phyloP scores from a whole-genome alignment of 2,329 filamentous ascomycete genomes.

The Fonsecaea pugnacius region DNA sequence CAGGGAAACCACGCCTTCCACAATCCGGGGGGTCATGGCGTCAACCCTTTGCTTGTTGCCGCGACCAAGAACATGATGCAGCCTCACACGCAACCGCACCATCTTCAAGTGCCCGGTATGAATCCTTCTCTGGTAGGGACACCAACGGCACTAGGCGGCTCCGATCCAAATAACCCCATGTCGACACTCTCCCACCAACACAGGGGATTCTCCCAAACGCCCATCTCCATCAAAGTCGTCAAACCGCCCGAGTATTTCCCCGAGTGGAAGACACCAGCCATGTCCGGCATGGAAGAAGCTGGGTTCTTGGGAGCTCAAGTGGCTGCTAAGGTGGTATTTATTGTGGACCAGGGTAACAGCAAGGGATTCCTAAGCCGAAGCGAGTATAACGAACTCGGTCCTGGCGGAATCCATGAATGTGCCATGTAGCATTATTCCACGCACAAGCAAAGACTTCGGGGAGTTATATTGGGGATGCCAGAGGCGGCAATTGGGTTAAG shows the following conservation, averaged over 20 bases:
- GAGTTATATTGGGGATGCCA: background rate
- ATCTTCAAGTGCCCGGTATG: conserved; percentile 47
- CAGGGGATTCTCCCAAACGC: conserved; percentile 72
- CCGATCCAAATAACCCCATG: background rate
- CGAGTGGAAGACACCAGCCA: conserved; percentile 79
- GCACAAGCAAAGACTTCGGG: background rate
- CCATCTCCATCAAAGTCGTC: conserved; percentile 79
- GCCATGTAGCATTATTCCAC: conserved; percentile 40
- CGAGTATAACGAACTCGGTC: conserved; percentile 71
- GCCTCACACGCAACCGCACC: conserved; percentile 44
- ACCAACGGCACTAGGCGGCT: conserved; percentile 32
- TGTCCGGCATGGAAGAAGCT: conserved; percentile 72
- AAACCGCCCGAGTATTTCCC: conserved; percentile 81
- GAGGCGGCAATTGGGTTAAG: background rate
- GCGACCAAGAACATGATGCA: conserved; percentile 64
- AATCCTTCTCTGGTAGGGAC: conserved; percentile 38
- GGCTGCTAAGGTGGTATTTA: conserved; percentile 75
- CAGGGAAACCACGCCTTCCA: conserved; percentile 56
- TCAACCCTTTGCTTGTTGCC: conserved; percentile 89
- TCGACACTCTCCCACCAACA: conserved; percentile 52
- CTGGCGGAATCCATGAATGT: conserved; percentile 65
- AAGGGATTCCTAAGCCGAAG: conserved; percentile 72
- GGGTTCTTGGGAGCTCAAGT: conserved; percentile 87
- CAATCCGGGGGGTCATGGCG: conserved; percentile 63
- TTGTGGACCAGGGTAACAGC: conserved; percentile 67